phyloP scores from a whole-genome alignment of 1,284 basidiomycete species.

The Melampsora larici-populina region DNA sequence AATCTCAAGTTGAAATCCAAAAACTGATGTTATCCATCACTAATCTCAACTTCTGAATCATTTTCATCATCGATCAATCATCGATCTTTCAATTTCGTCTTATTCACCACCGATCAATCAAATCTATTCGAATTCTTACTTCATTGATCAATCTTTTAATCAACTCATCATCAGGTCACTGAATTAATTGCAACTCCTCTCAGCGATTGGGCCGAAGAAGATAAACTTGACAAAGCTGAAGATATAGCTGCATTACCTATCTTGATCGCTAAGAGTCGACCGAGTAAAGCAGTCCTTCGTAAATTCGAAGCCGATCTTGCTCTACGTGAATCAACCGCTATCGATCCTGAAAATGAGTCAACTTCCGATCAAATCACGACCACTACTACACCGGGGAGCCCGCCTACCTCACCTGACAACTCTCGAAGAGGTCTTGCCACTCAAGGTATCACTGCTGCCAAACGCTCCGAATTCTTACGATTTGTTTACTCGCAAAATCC shows the following conservation, averaged over 20 bases:
- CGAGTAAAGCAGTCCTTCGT: slow-evolving; percentile 20
- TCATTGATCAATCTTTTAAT: not conserved
- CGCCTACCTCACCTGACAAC: not conserved
- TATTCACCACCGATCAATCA: no score
- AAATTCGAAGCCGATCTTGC: slow-evolving; percentile 31
- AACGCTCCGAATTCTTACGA: slow-evolving; percentile 34
- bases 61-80: no score
- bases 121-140: no score
- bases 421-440: slow-evolving; percentile 17
- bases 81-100: no score
- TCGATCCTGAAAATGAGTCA: not conserved
- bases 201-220: slow-evolving; percentile 31
- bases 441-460: slow-evolving; percentile 33
- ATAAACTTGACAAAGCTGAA: slow-evolving; percentile 31
- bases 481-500: slow-evolving; percentile 42
- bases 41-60: no score
- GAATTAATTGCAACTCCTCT: slow-evolving; percentile 17
- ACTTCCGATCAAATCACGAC: not conserved
- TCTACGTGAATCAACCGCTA: slow-evolving; percentile 6
- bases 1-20: not conserved
- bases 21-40: no score
- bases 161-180: slow-evolving; percentile 6
- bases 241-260: slow-evolving; percentile 34
- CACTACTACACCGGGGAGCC: not conserved
- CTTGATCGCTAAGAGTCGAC: slow-evolving; percentile 43